A percentile compares a stretch with the other conserved stretches of the same genome.
Conservation (phyloP, 352 stramenopile species). For the Phytophthora lateralis region DNA sequence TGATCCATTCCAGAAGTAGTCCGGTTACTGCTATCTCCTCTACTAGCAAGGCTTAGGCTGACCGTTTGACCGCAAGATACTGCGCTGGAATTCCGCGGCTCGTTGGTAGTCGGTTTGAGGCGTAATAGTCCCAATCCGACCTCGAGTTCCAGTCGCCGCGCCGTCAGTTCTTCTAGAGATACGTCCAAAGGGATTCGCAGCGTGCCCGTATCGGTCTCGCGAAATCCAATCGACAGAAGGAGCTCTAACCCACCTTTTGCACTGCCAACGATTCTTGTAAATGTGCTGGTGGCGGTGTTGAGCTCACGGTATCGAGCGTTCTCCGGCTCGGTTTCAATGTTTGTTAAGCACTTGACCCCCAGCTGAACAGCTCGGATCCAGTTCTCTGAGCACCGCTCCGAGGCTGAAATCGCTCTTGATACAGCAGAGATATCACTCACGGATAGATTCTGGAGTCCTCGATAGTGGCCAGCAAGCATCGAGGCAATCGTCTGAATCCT, state of each 20-base stretch:
- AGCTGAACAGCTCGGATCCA: constrained; percentile 57
- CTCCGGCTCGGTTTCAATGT: constrained; percentile 53
- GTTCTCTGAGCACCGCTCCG: constrained; percentile 8
- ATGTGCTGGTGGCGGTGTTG: constrained; percentile 56
- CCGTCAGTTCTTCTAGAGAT: constrained; percentile 28
- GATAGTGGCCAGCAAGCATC: constrained; percentile 53
- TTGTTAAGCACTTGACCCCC: constrained; percentile 49
- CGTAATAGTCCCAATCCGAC: constrained; percentile 36
- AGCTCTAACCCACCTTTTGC: constrained; percentile 46
- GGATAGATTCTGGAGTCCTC: constrained; percentile 38
- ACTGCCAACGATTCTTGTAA: constrained; percentile 41
- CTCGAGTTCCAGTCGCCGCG: constrained; percentile 54
- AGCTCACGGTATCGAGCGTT: constrained; percentile 58
- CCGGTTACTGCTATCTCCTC: neutral
- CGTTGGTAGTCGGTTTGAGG: neutral
- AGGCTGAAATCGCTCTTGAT: constrained; percentile 39
- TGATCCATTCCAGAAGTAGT: neutral
- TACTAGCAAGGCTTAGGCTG: neutral
- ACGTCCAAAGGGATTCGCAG: constrained; percentile 43
- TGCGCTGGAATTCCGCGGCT: neutral
- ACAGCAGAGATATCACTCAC: constrained; percentile 65
- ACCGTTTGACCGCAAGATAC: neutral
- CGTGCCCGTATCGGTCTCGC: constrained; percentile 46
- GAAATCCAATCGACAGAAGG: constrained; percentile 60
- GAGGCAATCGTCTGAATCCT: constrained; percentile 45